A percentile compares a stretch with the other conserved stretches of the same genome.
phyloP scores from a whole-genome alignment of 352 stramenopile species.

The Globisporangium uncinulatum region DNA sequence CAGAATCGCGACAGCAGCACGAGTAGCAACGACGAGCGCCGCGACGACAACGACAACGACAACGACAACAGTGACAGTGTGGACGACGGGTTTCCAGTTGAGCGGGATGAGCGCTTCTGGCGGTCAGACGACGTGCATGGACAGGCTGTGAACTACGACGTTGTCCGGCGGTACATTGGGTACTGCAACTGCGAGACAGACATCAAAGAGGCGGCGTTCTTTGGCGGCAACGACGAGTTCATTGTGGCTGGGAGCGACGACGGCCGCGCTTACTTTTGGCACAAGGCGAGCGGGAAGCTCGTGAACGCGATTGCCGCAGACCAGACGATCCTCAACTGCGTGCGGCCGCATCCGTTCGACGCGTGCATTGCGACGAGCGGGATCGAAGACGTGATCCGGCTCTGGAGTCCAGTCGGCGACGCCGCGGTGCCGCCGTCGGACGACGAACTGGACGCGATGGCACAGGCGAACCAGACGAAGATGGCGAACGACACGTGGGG shows the following conservation, averaged over 20 bases:
- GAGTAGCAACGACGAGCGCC: background rate
- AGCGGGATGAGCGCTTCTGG: conserved; percentile 40
- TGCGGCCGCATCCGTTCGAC: conserved; percentile 79
- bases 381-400: conserved; percentile 76
- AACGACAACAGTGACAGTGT: background rate
- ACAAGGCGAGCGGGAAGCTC: conserved; percentile 73
- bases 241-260: conserved; percentile 87
- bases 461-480: conserved; percentile 53
- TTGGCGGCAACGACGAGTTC: conserved; percentile 81
- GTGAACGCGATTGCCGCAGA: conserved; percentile 81
- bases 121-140: conserved; percentile 30
- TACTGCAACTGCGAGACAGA: conserved; percentile 88
- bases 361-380: conserved; percentile 75
- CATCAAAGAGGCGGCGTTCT: conserved; percentile 88
- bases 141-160: conserved; percentile 49
- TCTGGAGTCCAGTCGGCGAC: conserved; percentile 62
- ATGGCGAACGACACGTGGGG: conserved; percentile 50
- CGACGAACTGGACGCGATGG: conserved; percentile 47
- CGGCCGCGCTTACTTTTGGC: conserved; percentile 80
- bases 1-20: conserved; percentile 5
- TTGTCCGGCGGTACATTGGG: conserved; percentile 71
- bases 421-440: conserved; percentile 31
- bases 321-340: conserved; percentile 85
- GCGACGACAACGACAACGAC: conserved; percentile 3
- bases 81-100: background rate